Percentiles rank a stretch among this genome's conserved stretches.
Evolutionary conservation across 75 land plant species (phyloP).

Genomic region (Pinus albicaulis): DNA sequence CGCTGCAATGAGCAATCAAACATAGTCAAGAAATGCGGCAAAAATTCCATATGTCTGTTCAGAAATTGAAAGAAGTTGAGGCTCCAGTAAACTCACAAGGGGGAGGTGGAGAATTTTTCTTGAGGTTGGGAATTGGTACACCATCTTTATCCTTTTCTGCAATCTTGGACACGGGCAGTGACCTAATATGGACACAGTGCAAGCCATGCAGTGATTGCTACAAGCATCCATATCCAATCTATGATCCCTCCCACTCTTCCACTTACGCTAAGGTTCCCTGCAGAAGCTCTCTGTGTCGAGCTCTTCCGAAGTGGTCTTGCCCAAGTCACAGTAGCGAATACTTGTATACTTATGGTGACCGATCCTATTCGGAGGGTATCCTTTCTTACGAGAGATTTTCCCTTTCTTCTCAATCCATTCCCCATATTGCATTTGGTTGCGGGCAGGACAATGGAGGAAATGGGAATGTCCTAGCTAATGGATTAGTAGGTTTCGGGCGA

Average conservation of each 20-base stretch:
- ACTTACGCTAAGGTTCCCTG: conserved; percentile 19
- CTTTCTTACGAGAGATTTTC: neutral
- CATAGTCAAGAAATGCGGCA: neutral
- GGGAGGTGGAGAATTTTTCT: conserved; percentile 20
- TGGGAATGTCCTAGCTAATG: neutral
- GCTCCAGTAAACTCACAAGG: neutral
- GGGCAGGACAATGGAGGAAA: too few relatives aligned
- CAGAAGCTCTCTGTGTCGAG: neutral
- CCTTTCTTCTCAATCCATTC: too few relatives aligned
- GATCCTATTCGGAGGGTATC: neutral
- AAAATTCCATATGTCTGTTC: neutral
- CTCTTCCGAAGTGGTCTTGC: neutral
- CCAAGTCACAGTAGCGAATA: neutral
- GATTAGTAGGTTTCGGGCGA: neutral
- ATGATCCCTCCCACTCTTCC: conserved; percentile 23
- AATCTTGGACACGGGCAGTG: conserved; percentile 28
- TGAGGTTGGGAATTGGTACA: conserved; percentile 16
- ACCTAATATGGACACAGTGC: conserved; percentile 33
- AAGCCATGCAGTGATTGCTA: conserved; percentile 23
- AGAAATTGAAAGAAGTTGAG: neutral
- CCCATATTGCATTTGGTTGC: neutral
- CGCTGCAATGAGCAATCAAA: neutral
- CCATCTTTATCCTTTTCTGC: conserved; percentile 1
- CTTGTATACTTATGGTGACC: neutral
- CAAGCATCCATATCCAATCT: conserved; percentile 19